A percentile compares a stretch with the other conserved stretches of the same genome.
phyloP scores from a whole-genome alignment of 2,329 filamentous ascomycete species.

The Claviceps arundinis region DNA sequence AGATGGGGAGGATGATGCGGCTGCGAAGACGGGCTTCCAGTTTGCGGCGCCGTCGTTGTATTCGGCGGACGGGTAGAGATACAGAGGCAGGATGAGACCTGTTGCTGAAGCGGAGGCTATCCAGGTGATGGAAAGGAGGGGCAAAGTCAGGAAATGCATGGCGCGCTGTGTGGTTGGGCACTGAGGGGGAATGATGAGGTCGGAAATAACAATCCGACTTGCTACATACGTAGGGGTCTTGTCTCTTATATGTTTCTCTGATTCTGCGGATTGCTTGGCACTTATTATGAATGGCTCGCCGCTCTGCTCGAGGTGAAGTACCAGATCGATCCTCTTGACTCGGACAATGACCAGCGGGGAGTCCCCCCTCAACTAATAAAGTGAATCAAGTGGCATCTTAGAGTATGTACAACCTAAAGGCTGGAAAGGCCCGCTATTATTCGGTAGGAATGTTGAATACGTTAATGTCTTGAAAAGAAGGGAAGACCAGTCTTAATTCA shows the following conservation, averaged over 20 bases:
- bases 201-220: not conserved
- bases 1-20: conserved; percentile 4
- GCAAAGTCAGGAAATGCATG: not conserved
- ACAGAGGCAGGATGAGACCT: conserved; percentile 11
- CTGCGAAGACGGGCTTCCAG: conserved; percentile 11
- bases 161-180: not conserved
- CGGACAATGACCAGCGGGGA: no score
- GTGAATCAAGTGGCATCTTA: no score
- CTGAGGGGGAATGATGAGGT: not conserved
- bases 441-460: no score
- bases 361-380: no score
- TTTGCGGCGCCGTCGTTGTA: conserved; percentile 11
- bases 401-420: no score
- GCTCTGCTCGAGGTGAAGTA: no score
- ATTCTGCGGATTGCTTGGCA: not conserved
- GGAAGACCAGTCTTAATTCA: no score
- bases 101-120: conserved; percentile 3
- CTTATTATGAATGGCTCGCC: no score
- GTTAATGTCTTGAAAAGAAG: no score
- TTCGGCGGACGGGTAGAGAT: conserved; percentile 11
- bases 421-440: no score
- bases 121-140: not conserved
- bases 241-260: not conserved
- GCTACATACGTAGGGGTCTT: no score
- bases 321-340: no score